phyloP scores from a whole-genome alignment of 2,329 filamentous ascomycete species.

The Elsinoe fawcettii region DNA sequence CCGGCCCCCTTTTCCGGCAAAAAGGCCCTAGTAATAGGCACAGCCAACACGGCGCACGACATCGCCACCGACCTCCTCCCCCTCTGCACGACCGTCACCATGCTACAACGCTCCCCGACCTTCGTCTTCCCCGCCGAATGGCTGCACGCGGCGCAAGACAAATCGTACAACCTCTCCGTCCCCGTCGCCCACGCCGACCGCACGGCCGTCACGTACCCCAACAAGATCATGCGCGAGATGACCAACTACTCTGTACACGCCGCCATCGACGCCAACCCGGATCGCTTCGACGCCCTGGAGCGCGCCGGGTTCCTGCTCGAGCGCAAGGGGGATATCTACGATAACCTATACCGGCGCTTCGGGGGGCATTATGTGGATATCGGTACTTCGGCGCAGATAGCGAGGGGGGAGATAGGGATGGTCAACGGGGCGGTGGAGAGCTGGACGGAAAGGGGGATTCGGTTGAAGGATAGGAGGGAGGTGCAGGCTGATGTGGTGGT shows the following conservation, averaged over 20 bases:
- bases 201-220: constrained; percentile 24
- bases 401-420: constrained; percentile 40
- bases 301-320: constrained; percentile 38
- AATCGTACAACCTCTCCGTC: constrained; percentile 20
- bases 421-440: constrained; percentile 33
- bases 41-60: constrained; percentile 44
- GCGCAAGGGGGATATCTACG: constrained; percentile 31
- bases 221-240: constrained; percentile 26
- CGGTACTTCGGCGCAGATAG: constrained; percentile 36
- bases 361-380: constrained; percentile 45
- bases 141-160: constrained; percentile 18
- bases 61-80: constrained; percentile 42
- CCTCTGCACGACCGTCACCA: constrained; percentile 37
- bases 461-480: constrained; percentile 37
- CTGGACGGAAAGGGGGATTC: constrained; percentile 35
- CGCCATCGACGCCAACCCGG: constrained; percentile 29
- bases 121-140: constrained; percentile 31
- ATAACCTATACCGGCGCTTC: constrained; percentile 35
- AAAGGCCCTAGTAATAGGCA: constrained; percentile 40
- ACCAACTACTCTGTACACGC: constrained; percentile 26
- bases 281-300: constrained; percentile 36
- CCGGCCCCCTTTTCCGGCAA: constrained; percentile 33
- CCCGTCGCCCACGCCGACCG: constrained; percentile 21
- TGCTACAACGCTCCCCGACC: constrained; percentile 40
- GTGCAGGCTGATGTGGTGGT: constrained; percentile 41